A percentile compares a stretch with the other conserved stretches of the same genome.
Conservation (phyloP, 2,329 filamentous ascomycete genomes). For the Cladosporium sphaerospermum region DNA sequence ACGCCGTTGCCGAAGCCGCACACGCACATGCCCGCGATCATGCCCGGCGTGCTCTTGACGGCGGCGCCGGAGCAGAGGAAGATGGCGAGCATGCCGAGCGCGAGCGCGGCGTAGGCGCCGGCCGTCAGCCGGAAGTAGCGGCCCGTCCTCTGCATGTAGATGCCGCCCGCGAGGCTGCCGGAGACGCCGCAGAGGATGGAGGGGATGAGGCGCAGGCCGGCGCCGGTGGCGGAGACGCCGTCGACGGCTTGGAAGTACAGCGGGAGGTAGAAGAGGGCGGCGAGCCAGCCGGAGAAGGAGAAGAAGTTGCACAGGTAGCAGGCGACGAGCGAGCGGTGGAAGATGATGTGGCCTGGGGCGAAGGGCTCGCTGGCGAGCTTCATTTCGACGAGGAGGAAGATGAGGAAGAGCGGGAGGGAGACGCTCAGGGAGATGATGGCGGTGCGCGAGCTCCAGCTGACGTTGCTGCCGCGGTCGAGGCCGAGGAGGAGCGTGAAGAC, state of each 20-base stretch:
- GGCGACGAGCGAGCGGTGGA: slow-evolving; percentile 59
- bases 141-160: slow-evolving; percentile 64
- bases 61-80: slow-evolving; percentile 52
- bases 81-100: slow-evolving; percentile 51
- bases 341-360: slow-evolving; percentile 67
- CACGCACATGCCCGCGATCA: slow-evolving; percentile 53
- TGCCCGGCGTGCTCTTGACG: slow-evolving; percentile 44
- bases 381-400: slow-evolving; percentile 65
- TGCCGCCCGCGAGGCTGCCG: slow-evolving; percentile 59
- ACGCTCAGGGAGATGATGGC: slow-evolving; percentile 54
- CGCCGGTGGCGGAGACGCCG: slow-evolving; percentile 55
- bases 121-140: slow-evolving; percentile 66
- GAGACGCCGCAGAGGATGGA: slow-evolving; percentile 55
- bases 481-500: slow-evolving; percentile 62
- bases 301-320: slow-evolving; percentile 70
- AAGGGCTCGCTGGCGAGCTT: slow-evolving; percentile 65
- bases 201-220: slow-evolving; percentile 62
- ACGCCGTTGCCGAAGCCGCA: slow-evolving; percentile 50
- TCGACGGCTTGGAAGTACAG: slow-evolving; percentile 71
- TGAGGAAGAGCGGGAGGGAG: slow-evolving; percentile 53
- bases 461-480: slow-evolving; percentile 67
- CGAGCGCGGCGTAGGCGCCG: slow-evolving; percentile 47
- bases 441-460: slow-evolving; percentile 56
- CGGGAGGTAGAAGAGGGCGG: slow-evolving; percentile 65
- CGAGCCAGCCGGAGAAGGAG: slow-evolving; percentile 54